phyloP scores from a whole-genome alignment of 1,284 basidiomycete species.

The Malassezia dermatis region DNA sequence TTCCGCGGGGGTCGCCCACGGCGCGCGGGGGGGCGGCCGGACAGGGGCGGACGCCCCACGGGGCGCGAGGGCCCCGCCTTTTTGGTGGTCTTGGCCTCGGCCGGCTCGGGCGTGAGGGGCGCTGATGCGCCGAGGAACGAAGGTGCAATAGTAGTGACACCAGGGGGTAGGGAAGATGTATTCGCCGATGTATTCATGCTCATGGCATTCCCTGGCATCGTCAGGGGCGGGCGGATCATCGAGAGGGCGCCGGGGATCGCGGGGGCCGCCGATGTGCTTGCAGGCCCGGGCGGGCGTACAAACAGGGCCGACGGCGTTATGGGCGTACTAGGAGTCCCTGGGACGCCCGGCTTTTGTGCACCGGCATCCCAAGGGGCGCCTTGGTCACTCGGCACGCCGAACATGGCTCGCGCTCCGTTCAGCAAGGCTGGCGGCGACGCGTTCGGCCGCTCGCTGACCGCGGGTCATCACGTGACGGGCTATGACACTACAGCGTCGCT shows the following conservation, averaged over 20 bases:
- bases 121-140: not conserved
- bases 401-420: not conserved
- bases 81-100: not conserved
- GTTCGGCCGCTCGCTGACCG: not conserved
- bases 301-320: not conserved
- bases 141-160: not conserved
- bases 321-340: not conserved
- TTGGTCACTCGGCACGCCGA: not conserved
- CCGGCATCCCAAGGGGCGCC: not conserved
- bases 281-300: not conserved
- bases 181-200: not conserved
- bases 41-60: constrained; percentile 5
- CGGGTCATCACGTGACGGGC: not conserved
- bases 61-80: not conserved
- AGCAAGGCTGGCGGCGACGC: not conserved
- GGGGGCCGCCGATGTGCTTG: not conserved
- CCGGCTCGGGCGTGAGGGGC: not conserved
- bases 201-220: not conserved
- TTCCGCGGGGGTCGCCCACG: constrained; percentile 17
- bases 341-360: not conserved
- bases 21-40: constrained; percentile 2
- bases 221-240: not conserved
- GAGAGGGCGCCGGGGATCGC: not conserved
- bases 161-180: not conserved
- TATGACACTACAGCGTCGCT: not conserved